Base-by-base conservation (phyloP, 148 eudicot genomes). In the Pharnaceum exiguum region DNA sequence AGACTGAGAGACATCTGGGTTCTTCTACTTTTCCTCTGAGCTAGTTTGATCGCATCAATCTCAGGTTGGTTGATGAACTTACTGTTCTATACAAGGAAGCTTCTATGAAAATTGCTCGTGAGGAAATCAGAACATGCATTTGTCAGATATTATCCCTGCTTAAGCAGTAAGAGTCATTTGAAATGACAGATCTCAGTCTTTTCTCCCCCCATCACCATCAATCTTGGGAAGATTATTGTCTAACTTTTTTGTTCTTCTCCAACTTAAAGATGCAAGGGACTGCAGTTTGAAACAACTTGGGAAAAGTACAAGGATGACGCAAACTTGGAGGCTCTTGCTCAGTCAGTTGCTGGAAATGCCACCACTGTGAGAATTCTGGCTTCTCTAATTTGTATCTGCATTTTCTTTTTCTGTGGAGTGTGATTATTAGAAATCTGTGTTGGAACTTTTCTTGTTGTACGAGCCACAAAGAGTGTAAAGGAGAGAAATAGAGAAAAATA, bases 1-100 rank as follows among this genome's bases (percentile, higher is more conserved):
- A 19, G 28, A 19, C 33, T 26, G 26, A 11, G 44, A 46, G 44
- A 26, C 26, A 36, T 47, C 31, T 11, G 35, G 17, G 48, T 57
- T 27, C 35, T 55, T 63, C 26, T 46, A 30, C 31, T 27, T 35
- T 21, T 65, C 54, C 46, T 46, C 22, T 4, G 45, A 40, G 1
- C 44, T 35, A 55, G 23, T 27, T 46, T 0, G 19, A 16, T 29
- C 30, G 17, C 37, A 68, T 54, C 55, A 24, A 26, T 74, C 38
- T 63, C 79, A 89, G 99, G 63, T 79, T 89, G 62, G 87, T 94
- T 54, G 87, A 89, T 65, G 91, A 94, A 70, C 77, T 94, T 18
- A 66, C 80, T 30, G 60, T 64, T 63, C 63, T 88, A 61, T 75
- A 83, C 77, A 94, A 83, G 71, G 89, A 89, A 53, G 82, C 95